These are phyloP conservation scores for Arthrobotrys sphaeroides DNA, from an alignment of 2,329 filamentous ascomycete species.

Conservation along the genomic window DNA sequence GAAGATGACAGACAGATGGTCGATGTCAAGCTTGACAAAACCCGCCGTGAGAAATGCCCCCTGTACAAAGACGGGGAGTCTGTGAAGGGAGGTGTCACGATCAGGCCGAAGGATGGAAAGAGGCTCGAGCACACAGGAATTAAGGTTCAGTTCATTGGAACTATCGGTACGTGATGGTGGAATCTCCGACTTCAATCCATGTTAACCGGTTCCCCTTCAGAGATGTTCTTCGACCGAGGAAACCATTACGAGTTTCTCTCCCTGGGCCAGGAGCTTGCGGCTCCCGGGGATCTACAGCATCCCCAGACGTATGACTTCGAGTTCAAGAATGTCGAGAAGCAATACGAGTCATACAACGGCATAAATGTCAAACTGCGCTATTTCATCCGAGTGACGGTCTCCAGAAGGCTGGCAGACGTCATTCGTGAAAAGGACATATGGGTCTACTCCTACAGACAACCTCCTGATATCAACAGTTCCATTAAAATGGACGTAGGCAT, in stretches of 20 bases:
- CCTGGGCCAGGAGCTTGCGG: conserved; percentile 93
- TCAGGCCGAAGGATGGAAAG: conserved; percentile 97
- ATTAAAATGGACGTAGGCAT: conserved; percentile 99
- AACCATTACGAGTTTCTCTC: conserved; percentile 99
- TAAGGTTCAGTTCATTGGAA: conserved; percentile 99
- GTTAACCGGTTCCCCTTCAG: conserved; percentile 64
- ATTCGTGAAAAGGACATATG: conserved; percentile 99
- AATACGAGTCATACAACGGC: conserved; percentile 99
- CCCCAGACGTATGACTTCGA: conserved; percentile 99
- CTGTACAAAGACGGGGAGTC: conserved; percentile 98
- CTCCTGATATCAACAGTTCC: conserved; percentile 95
- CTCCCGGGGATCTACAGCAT: conserved; percentile 96
- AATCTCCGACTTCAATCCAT: background rate
- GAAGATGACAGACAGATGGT: conserved; percentile 89
- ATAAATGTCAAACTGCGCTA: conserved; percentile 99
- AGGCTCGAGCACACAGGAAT: conserved; percentile 97
- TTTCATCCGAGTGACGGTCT: conserved; percentile 96
- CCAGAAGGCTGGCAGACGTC: conserved; percentile 95
- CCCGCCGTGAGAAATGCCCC: conserved; percentile 93
- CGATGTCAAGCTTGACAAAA: conserved; percentile 98
- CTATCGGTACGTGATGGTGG: conserved; percentile 74
- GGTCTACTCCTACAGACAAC: conserved; percentile 98
- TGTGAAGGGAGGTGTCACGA: conserved; percentile 93
- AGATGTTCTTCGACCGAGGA: conserved; percentile 99
- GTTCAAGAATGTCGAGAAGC: conserved; percentile 99